Evolutionary conservation across 768 basidiomycete genomes (phyloP), one percentile per base, ranked within the genome.

Genomic region (Rhodotorula taiwanensis): DNA sequence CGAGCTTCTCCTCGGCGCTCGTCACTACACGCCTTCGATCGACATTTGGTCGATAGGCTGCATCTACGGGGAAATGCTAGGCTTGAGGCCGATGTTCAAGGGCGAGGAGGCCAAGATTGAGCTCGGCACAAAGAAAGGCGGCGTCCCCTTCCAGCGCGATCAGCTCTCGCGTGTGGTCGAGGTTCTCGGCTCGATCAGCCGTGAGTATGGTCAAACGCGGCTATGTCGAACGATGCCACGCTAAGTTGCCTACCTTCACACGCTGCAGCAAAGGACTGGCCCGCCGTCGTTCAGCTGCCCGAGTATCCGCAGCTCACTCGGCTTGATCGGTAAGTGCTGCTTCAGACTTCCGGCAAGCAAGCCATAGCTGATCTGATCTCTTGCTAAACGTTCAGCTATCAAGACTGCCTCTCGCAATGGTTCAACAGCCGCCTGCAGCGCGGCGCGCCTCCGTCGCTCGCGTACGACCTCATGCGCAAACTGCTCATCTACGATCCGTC

Each of bases 31-130:
- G 69, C 91, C 89, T 70, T 88, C 93, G 7, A 85, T 98, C 44
- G 79, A 99, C 74, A 85, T 90, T 57, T 99, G 95, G 95, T 93
- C 95, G 30, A 85, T 98, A 9, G 95, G 93, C 1, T 99, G 95
- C 74, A 97, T 99, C 48, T 86, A 94, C 77, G 95, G 93, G 2
- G 95, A 99, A 76, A 78, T 99, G 25, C 85, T 95, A 3, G 91
- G 89, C 65, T 77, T 98, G 50, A 79, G 94, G 28, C 95, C 95
- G 2, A 98, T 99, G 68, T 98, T 98, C 80, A 99, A 99, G 45
- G 95, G 94, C 16, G 95, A 99, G 75, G 95, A 98, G 77, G 95
- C 95, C 2, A 98, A 99, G 76, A 76, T 97, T 47, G 95, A 98
- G 74, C 63, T 66, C 25, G 64, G 70, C 23, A 49, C 62, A n/a